Conservation (phyloP, 345 rosid genomes). For the Anacardium occidentale region DNA sequence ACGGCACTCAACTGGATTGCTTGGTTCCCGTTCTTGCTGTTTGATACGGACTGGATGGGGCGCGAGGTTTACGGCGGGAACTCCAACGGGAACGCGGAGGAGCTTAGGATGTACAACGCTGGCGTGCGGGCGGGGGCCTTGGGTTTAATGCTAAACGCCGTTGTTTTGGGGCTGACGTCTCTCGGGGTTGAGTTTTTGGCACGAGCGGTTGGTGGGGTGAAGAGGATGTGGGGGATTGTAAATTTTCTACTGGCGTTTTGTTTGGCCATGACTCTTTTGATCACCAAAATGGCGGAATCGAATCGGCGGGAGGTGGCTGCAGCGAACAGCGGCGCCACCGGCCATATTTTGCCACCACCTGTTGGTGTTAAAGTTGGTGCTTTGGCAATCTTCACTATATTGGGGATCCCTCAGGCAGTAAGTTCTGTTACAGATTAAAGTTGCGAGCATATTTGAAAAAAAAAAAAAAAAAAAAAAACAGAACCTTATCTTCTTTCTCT, state of each 20-base stretch:
- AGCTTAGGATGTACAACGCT: constrained; percentile 41
- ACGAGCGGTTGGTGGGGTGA: constrained; percentile 49
- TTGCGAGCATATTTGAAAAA: too few species aligned
- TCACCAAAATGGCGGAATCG: constrained; percentile 64
- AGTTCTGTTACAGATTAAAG: constrained; percentile 7
- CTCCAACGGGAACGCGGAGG: constrained; percentile 30
- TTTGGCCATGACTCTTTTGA: constrained; percentile 47
- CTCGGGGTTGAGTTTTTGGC: constrained; percentile 49
- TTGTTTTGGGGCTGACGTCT: constrained; percentile 65
- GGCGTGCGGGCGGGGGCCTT: constrained; percentile 82
- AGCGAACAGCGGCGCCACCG: background rate
- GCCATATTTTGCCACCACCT: constrained; percentile 37
- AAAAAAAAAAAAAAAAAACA: too few species aligned
- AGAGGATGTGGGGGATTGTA: constrained; percentile 67
- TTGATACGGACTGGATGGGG: constrained; percentile 94
- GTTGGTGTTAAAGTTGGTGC: constrained; percentile 48
- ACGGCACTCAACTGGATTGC: constrained; percentile 87
- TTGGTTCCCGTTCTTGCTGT: constrained; percentile 84
- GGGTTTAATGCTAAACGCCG: constrained; percentile 78
- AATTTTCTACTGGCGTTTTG: constrained; percentile 65
- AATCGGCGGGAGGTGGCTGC: constrained; percentile 25
- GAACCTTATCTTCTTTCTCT: too few species aligned
- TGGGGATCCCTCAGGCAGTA: constrained; percentile 85
- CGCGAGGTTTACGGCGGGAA: constrained; percentile 84
- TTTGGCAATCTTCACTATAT: constrained; percentile 54